phyloP scores from a whole-genome alignment of 148 eudicot species.

The Simmondsia chinensis region DNA sequence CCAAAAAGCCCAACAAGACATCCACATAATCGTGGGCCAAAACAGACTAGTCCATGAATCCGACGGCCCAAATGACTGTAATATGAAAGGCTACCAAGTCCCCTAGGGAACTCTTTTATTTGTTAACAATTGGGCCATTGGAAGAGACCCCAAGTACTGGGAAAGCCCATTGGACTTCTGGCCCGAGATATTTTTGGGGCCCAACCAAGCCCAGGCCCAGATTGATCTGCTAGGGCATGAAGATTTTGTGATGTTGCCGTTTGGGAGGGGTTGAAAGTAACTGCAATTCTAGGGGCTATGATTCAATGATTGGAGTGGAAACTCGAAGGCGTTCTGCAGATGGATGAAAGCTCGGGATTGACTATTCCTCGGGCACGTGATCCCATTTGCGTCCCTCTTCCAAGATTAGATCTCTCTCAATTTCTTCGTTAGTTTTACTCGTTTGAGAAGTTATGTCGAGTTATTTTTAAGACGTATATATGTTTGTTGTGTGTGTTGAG shows the following conservation, averaged over 20 bases:
- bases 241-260: slow-evolving; percentile 26
- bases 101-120: slow-evolving; percentile 22
- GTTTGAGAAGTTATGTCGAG: no score
- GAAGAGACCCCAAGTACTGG: slow-evolving; percentile 30
- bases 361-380: no score
- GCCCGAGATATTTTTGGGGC: slow-evolving; percentile 35
- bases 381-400: no score
- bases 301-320: slow-evolving; percentile 30
- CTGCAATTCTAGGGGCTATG: slow-evolving; percentile 18
- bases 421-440: no score
- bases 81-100: no score
- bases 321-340: slow-evolving; percentile 13
- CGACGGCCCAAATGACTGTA: slow-evolving; percentile 13
- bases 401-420: no score
- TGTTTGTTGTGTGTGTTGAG: no score
- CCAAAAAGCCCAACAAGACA: slow-evolving; percentile 29
- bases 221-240: slow-evolving; percentile 20
- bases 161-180: slow-evolving; percentile 11
- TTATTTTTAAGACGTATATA: no score
- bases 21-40: slow-evolving; percentile 6
- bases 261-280: slow-evolving; percentile 21
- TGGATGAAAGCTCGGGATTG: no score
- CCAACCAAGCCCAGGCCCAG: no score
- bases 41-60: background rate
- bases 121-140: slow-evolving; percentile 27